Evolutionary conservation across 176 grass and related monocot genomes (phyloP), one percentile per base, ranked within the genome.

Genomic region (Rhynchospora tenuis): DNA sequence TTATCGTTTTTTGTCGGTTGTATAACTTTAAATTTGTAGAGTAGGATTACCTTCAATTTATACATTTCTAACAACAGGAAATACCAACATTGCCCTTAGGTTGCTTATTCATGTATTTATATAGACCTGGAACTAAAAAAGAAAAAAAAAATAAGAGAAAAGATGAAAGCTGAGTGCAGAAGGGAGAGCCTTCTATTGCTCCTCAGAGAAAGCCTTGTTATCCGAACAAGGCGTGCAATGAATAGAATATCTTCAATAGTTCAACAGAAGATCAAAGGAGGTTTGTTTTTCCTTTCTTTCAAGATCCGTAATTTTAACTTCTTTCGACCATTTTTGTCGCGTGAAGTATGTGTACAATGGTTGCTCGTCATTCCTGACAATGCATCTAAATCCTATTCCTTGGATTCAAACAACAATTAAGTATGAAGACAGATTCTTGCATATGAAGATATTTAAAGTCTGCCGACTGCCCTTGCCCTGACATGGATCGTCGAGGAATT

Each of bases 111-210:
- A 52, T 74, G 50, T 50, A n/a, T 68, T 15, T 74, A 46, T 45
- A 74, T 51, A 51, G 52, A 27, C 17, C 71, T 74, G 4, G 47
- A 52, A 74, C 45, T 74, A 13, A 74, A 51, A 73, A 24, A 23
- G 24, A 42, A 13, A 2, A 50, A 26, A 14, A 73, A 74, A 50
- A 74, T 44, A 14, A 6, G 28, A 16, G 9, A 33, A 24, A 73
- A 24, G 69, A 74, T 74, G 71, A 74, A 74, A 74, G 13, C 47
- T 74, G 71, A 15, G 46, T 74, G 77, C 56, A 80, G 7, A 62
- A 80, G 42, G 55, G 42, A 80, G 78, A 59, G 56, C n/a, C 29
- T 80, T 80, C 29, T 43, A 19, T 80, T 58, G 17, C n/a, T 80
- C 26, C 56, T 80, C 16, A 80, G 56, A 59, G 78, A 80, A 45